These are phyloP conservation scores for Rhizopus sp. DNA, from an alignment of 371 early-diverging fungal genomes.

Conservation along the genomic window DNA sequence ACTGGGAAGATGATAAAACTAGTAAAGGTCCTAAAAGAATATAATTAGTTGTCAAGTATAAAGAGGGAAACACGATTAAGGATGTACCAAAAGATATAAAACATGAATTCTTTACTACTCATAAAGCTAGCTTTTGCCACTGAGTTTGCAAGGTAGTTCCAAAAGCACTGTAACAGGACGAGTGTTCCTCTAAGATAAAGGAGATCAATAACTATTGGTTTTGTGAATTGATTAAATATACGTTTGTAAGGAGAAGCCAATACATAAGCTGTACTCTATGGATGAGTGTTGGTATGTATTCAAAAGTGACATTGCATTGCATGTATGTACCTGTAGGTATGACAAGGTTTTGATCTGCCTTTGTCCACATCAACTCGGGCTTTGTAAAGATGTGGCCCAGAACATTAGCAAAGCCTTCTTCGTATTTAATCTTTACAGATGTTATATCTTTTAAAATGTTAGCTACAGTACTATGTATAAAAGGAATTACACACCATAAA, in stretches of 20 bases:
- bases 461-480: neutral
- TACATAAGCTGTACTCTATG: constrained; percentile 31
- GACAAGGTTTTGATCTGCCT: constrained; percentile 37
- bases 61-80: neutral
- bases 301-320: too few species aligned
- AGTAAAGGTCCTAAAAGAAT: constrained; percentile 27
- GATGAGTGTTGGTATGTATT: neutral
- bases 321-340: constrained; percentile 38
- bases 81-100: constrained; percentile 48
- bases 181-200: constrained; percentile 37
- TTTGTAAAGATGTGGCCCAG: constrained; percentile 38
- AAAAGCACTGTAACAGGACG: constrained; percentile 53
- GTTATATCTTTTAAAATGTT: constrained; percentile 28
- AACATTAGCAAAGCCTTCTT: constrained; percentile 46
- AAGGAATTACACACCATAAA: constrained; percentile 35
- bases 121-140: constrained; percentile 52
- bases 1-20: constrained; percentile 48
- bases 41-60: too few species aligned
- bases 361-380: constrained; percentile 48
- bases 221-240: constrained; percentile 14
- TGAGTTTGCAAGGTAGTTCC: constrained; percentile 54
- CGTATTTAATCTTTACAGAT: constrained; percentile 52
- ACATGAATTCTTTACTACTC: constrained; percentile 49
- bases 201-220: neutral
- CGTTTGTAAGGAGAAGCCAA: constrained; percentile 51